phyloP scores from a whole-genome alignment of 371 early-diverging fungal genomes.

The Rhizopus microsporus region DNA sequence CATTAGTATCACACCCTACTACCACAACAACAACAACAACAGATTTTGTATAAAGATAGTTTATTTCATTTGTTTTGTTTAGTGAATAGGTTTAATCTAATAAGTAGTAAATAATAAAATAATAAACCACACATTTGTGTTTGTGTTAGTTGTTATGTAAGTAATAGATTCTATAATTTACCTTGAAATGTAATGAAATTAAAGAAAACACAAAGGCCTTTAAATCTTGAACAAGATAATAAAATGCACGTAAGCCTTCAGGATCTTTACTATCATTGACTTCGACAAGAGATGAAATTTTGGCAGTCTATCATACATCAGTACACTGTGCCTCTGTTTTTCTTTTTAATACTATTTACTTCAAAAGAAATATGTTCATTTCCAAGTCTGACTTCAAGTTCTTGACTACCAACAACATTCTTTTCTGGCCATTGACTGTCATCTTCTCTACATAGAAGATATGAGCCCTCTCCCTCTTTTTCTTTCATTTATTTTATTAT shows the following conservation, averaged over 20 bases:
- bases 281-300: conserved; percentile 90
- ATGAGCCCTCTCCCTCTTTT: not conserved
- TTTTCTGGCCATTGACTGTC: conserved; percentile 92
- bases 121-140: conserved; percentile 5
- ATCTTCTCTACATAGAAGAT: conserved; percentile 69
- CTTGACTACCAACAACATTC: conserved; percentile 90
- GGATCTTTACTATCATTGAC: conserved; percentile 91
- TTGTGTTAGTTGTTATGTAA: conserved; percentile 9
- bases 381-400: conserved; percentile 90
- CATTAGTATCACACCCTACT: not conserved
- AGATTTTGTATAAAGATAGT: conserved; percentile 1
- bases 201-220: conserved; percentile 94
- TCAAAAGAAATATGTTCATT: conserved; percentile 94
- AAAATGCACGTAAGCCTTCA: conserved; percentile 91
- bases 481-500: not conserved
- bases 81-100: conserved; percentile 54
- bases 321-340: not conserved
- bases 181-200: conserved; percentile 96
- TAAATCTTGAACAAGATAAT: conserved; percentile 97
- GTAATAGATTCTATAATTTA: conserved; percentile 29
- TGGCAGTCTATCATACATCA: conserved; percentile 68
- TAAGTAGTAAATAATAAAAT: not conserved
- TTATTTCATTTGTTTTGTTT: conserved; percentile 15
- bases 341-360: conserved; percentile 46
- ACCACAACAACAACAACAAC: conserved; percentile 1